These are phyloP conservation scores for Trypanosoma conorhini DNA, from an alignment of 208 protist species.

Conservation along the genomic window DNA sequence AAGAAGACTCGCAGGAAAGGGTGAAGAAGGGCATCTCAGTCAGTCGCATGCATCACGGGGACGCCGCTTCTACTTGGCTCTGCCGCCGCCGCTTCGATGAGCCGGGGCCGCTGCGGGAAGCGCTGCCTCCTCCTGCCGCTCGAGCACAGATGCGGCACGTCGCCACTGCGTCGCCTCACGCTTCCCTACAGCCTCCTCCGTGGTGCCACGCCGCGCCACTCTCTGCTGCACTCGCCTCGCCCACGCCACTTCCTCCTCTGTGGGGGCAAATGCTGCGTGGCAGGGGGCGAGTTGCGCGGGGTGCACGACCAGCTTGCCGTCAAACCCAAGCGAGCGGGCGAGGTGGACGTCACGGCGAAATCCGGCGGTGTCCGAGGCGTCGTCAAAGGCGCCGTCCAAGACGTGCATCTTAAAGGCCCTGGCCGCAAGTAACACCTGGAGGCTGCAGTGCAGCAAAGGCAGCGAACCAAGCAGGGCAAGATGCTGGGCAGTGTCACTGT, in stretches of 20 bases:
- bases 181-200: slow-evolving; percentile 30
- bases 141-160: slow-evolving; percentile 16
- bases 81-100: neutral
- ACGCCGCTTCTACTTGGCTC: neutral
- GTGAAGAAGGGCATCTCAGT: neutral
- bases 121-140: slow-evolving; percentile 15
- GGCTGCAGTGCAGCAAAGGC: slow-evolving; percentile 47
- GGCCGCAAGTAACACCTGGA: slow-evolving; percentile 67
- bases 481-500: neutral
- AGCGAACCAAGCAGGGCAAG: slow-evolving; percentile 33
- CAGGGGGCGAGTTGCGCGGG: slow-evolving; percentile 60
- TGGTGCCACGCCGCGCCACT: slow-evolving; percentile 14
- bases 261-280: slow-evolving; percentile 68
- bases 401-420: slow-evolving; percentile 68
- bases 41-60: neutral
- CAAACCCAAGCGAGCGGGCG: slow-evolving; percentile 69
- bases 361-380: slow-evolving; percentile 64
- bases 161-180: slow-evolving; percentile 38
- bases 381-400: slow-evolving; percentile 76
- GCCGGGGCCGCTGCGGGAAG: neutral
- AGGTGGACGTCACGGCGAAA: slow-evolving; percentile 55
- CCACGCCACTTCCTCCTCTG: slow-evolving; percentile 63
- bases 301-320: slow-evolving; percentile 81
- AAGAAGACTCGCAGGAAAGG: slow-evolving; percentile 1
- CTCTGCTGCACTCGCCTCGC: slow-evolving; percentile 36